These are phyloP conservation scores for Sporobolomyces roseus DNA, from an alignment of 768 basidiomycete genomes.

Conservation along the genomic window DNA sequence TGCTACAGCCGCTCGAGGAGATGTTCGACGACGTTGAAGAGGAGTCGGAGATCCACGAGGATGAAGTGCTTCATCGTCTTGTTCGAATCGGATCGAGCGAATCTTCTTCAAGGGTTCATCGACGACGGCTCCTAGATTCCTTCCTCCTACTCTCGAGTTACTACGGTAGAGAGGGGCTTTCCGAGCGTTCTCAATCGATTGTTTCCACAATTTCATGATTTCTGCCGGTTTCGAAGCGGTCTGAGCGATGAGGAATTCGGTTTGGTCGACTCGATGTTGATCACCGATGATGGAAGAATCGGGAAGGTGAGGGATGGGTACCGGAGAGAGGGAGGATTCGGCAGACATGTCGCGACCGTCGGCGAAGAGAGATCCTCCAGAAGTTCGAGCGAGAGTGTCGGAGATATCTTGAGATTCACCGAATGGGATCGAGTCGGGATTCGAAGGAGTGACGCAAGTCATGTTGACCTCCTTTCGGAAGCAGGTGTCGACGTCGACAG, in stretches of 20 bases:
- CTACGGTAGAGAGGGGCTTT: not conserved
- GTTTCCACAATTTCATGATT: conserved; percentile 58
- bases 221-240: conserved; percentile 67
- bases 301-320: conserved; percentile 45
- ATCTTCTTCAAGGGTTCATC: conserved; percentile 8
- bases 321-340: conserved; percentile 29
- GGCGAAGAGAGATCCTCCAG: conserved; percentile 43
- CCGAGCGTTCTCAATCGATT: conserved; percentile 8
- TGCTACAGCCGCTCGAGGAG: not conserved
- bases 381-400: conserved; percentile 24
- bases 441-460: conserved; percentile 90
- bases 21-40: not conserved
- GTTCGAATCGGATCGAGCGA: conserved; percentile 14
- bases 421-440: conserved; percentile 71
- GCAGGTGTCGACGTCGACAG: conserved; percentile 85
- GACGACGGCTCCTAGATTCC: conserved; percentile 9
- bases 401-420: conserved; percentile 80
- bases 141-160: not conserved
- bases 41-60: not conserved
- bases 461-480: conserved; percentile 94
- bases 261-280: conserved; percentile 64
- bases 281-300: conserved; percentile 56
- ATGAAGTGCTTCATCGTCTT: not conserved
- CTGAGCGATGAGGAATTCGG: conserved; percentile 71
- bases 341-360: conserved; percentile 60